Evolutionary conservation across 2,329 filamentous ascomycete species (phyloP).

Genomic region (Hyphodiscus sp.): DNA sequence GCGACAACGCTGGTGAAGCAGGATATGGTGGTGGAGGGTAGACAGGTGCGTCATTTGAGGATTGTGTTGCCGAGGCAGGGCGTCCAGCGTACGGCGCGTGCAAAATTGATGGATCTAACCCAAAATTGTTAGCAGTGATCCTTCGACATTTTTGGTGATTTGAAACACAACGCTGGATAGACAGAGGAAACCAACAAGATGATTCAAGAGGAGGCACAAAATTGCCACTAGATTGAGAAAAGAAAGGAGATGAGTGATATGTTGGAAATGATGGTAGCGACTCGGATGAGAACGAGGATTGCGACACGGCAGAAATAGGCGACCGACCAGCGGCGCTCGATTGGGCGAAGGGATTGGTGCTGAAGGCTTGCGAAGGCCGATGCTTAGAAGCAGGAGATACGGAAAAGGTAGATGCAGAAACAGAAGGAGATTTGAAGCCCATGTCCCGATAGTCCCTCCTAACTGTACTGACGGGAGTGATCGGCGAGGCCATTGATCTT

Average conservation of each 20-base stretch:
- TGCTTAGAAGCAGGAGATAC: slow-evolving; percentile 26
- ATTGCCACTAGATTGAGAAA: slow-evolving; percentile 47
- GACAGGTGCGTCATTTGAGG: slow-evolving; percentile 16
- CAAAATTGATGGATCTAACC: slow-evolving; percentile 29
- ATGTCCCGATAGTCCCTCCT: slow-evolving; percentile 17
- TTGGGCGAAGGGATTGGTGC: slow-evolving; percentile 16
- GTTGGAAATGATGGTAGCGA: slow-evolving; percentile 14
- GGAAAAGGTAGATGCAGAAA: slow-evolving; percentile 32
- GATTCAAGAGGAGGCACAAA: slow-evolving; percentile 45
- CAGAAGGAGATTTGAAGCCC: slow-evolving; percentile 31
- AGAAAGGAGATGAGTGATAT: slow-evolving; percentile 38
- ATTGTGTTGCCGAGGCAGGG: slow-evolving; percentile 20
- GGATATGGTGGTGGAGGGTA: slow-evolving; percentile 27
- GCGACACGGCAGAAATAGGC: slow-evolving; percentile 18
- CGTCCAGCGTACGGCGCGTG: slow-evolving; percentile 24
- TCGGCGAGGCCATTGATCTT: slow-evolving; percentile 23
- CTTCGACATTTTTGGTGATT: neutral
- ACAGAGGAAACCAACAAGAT: slow-evolving; percentile 46
- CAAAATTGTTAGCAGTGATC: slow-evolving; percentile 19
- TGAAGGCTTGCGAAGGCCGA: slow-evolving; percentile 21
- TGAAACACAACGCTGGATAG: slow-evolving; percentile 21
- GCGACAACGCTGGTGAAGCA: slow-evolving; percentile 27
- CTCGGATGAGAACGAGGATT: slow-evolving; percentile 16
- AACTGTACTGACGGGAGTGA: slow-evolving; percentile 21
- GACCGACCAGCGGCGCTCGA: slow-evolving; percentile 19